Evolutionary conservation across 106 monocot genomes (phyloP).

Genomic region (Dendrobium catenatum): DNA sequence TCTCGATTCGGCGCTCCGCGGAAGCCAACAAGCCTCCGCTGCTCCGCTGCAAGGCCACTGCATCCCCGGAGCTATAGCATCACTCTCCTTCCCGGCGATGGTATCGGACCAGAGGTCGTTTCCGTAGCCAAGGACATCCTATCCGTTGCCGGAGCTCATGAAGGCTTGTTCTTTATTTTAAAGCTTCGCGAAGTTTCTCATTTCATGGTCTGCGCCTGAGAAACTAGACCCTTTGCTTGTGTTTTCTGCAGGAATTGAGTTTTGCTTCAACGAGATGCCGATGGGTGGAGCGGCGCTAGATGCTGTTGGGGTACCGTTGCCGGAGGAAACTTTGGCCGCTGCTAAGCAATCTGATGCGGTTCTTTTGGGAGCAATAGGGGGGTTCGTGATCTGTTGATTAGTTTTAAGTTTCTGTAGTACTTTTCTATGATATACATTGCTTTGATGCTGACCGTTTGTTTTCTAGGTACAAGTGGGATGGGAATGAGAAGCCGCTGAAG

Average conservation of each 20-base stretch:
- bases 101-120: constrained; percentile 86
- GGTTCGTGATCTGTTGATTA: constrained; percentile 24
- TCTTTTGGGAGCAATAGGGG: constrained; percentile 57
- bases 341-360: constrained; percentile 42
- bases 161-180: constrained; percentile 25
- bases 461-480: constrained; percentile 86
- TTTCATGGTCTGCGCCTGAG: background rate
- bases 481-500: constrained; percentile 73
- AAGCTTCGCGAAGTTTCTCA: background rate
- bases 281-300: constrained; percentile 61
- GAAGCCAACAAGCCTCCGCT: constrained; percentile 22
- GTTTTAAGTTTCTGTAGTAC: background rate
- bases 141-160: constrained; percentile 40
- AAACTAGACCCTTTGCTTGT: background rate
- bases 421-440: background rate
- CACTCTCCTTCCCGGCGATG: constrained; percentile 76
- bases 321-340: constrained; percentile 40
- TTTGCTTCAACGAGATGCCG: constrained; percentile 40
- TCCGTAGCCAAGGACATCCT: constrained; percentile 66
- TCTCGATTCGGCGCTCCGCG: background rate
- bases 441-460: background rate
- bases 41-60: constrained; percentile 22
- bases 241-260: constrained; percentile 40
- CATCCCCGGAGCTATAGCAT: constrained; percentile 41
- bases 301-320: constrained; percentile 43